Evolutionary conservation across 169 alveolate genomes (phyloP), one percentile per base, ranked within the genome.

Genomic region (Plasmodium cynomolgi): DNA sequence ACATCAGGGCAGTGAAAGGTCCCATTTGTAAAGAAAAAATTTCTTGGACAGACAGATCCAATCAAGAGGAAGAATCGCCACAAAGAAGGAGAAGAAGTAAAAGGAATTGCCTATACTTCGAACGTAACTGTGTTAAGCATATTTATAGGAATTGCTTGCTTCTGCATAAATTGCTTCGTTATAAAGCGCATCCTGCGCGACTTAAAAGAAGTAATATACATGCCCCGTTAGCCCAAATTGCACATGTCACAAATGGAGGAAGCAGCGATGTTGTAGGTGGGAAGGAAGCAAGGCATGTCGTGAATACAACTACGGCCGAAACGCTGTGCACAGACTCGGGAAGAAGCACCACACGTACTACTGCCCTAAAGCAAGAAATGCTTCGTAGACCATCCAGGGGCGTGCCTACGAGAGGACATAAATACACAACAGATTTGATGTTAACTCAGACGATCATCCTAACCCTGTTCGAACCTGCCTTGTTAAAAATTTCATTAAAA

Each of bases 401-500:
- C 17, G 37, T 68, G 5, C 37, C 3, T 8, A 68, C 31, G 2
- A 11, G 37, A 68, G 77, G 20, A 2, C 20, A 33, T 62, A 71
- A 26, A 81, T 3, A 90, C 79, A 81, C 44, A 26, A 34, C 39
- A 37, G 91, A 90, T 81, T 71, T 62, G 37, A 26, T 90, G 4
- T 39, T 90, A 39, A 81, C 81, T 6, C 44, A 90, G 74, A 58
- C 80, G 11, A 31, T 90, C 34, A 47, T 90, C 50, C 75, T 90
- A 20, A 90, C 84, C 8, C 83, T 90, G 44, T 90, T 90, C 20
- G 91, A 90, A n/a, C 81, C 94, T 41, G 2, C 72, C 4, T 31
- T 90, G 74, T 81, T 90, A 47, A 90, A 90, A 47, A 81, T 90
- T 20, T 90, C 94, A 15, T 41, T 90, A 31, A 90, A 90, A 47